Evolutionary conservation across 1,284 basidiomycete species (phyloP).

Genomic region (Coniferiporia weirii): DNA sequence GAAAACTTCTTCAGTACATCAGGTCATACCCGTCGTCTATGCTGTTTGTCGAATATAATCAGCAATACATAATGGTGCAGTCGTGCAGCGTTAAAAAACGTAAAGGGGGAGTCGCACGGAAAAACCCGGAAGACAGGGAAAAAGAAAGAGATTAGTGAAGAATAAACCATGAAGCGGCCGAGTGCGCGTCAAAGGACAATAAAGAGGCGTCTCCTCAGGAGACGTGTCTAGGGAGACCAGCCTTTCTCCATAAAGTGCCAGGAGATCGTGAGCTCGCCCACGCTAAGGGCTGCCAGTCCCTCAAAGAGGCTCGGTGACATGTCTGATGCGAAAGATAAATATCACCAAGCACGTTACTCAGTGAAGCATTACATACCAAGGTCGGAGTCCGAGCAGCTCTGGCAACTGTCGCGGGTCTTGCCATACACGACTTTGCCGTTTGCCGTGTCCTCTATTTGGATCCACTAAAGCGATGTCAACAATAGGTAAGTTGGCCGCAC

Average conservation of each 20-base stretch:
- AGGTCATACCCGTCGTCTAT: slow-evolving; percentile 7
- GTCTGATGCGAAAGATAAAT: slow-evolving; percentile 9
- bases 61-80: slow-evolving; percentile 2
- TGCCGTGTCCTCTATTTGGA: slow-evolving; percentile 28
- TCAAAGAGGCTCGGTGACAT: slow-evolving; percentile 21
- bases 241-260: slow-evolving; percentile 19
- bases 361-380: slow-evolving; percentile 28
- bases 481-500: neutral
- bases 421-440: slow-evolving; percentile 30
- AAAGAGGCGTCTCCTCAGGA: neutral
- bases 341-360: neutral
- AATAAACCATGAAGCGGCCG: neutral
- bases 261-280: slow-evolving; percentile 18
- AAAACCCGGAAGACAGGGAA: neutral
- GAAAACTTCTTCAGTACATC: slow-evolving; percentile 7
- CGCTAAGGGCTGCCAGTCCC: slow-evolving; percentile 16
- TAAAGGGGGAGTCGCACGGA: neutral
- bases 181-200: neutral
- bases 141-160: neutral
- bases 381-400: slow-evolving; percentile 29
- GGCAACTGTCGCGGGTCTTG: slow-evolving; percentile 32
- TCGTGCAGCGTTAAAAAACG: neutral
- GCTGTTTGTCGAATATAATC: slow-evolving; percentile 4
- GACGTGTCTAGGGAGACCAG: slow-evolving; percentile 10
- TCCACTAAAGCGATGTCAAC: slow-evolving; percentile 4